Base-by-base conservation (phyloP, 192 early-diverging fungal genomes). In the Rhizophagus clarus region DNA sequence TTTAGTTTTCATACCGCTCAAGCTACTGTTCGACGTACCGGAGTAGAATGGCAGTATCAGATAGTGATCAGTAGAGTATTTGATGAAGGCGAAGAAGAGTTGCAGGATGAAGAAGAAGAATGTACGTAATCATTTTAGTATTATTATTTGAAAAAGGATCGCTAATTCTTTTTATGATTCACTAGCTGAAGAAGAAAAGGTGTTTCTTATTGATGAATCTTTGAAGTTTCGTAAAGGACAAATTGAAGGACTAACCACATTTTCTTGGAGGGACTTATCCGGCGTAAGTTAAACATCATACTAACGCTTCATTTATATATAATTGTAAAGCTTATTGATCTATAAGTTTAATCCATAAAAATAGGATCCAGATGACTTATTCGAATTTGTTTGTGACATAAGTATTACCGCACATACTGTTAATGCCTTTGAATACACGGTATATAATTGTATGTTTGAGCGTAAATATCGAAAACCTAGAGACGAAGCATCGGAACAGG, bases 11-110 rank as follows among this genome's bases (percentile, higher is more conserved):
- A 85, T 28, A 90, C 96, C 76, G 90, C 92, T 17, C 82, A 85
- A 75, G 88, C 92, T 9, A 84, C 88, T 17, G 88, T 98, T 70
- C 88, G 91, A 4, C 88, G 91, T 51, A 94, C 97, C 5, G 72
- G 87, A 47, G 77, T 81, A 32, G 81, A 86, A 28, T 89, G 85
- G 83, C 92, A 94, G 74, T 96, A 91, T 83, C 89, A 93, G 78
- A 83, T 98, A n/a, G 88, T 95, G 1, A 87, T 92, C n/a, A 89
- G 86, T 67, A 90, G 95, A 34, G 83, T 92, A 11, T 91, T 91
- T 77, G 93, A 94, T 12, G 94, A 96, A 72, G 95, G 92, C 47
- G 94, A 94, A 76, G 91, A 88, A 29, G 87, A 90, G 10, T 84
- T 91, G 6, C 82, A 88, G 61, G 90, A 90, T 10, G 88, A 85